phyloP scores from a whole-genome alignment of 148 eudicot genomes.

The Rhododendron mucronatum region DNA sequence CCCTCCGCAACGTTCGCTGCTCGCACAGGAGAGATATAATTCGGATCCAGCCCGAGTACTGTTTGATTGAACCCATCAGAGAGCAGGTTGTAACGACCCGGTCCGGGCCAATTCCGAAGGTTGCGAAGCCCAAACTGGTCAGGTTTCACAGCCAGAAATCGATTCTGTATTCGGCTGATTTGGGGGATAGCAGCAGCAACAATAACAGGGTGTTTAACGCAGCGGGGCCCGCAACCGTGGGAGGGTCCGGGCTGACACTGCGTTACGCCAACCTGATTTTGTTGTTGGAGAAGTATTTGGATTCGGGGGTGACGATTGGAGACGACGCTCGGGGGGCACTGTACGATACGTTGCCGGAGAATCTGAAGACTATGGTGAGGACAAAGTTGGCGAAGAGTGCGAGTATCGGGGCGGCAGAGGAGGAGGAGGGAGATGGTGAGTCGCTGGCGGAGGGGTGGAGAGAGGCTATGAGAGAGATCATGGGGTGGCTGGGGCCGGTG shows the following conservation, averaged over 20 bases:
- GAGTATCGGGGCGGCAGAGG: constrained; percentile 23
- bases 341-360: constrained; percentile 61
- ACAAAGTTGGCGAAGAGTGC: constrained; percentile 43
- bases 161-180: constrained; percentile 10
- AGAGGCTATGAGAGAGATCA: constrained; percentile 50
- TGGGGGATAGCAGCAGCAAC: not conserved
- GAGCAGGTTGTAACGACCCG: constrained; percentile 3
- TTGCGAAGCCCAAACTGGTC: constrained; percentile 26
- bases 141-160: constrained; percentile 54
- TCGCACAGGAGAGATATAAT: not conserved
- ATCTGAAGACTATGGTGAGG: constrained; percentile 44
- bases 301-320: constrained; percentile 20
- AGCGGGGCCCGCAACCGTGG: constrained; percentile 64
- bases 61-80: constrained; percentile 2
- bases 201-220: constrained; percentile 47
- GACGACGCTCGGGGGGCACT: constrained; percentile 38
- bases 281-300: constrained; percentile 47
- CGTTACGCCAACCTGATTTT: constrained; percentile 63
- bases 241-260: constrained; percentile 64
- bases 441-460: constrained; percentile 72
- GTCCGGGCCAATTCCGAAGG: constrained; percentile 23
- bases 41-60: constrained; percentile 8
- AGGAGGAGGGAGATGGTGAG: constrained; percentile 22
- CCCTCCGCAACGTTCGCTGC: not conserved
- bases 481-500: constrained; percentile 71